phyloP scores from a whole-genome alignment of 176 grass and related monocot genomes.

The Carex parvula region DNA sequence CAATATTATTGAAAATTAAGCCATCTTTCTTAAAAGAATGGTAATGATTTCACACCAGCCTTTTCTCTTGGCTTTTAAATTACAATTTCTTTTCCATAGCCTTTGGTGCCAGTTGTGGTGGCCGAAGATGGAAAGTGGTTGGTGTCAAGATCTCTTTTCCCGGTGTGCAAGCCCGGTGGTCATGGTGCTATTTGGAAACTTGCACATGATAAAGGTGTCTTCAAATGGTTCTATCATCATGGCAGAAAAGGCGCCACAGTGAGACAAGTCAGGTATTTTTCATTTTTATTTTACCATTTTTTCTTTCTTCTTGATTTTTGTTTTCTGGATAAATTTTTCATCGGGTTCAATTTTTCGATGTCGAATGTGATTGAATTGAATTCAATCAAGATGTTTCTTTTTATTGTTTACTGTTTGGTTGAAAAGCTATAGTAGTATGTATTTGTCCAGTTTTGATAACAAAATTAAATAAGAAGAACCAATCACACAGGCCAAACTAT shows the following conservation, averaged over 20 bases:
- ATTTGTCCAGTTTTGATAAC: background rate
- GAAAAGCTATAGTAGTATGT: background rate
- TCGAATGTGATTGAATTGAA: background rate
- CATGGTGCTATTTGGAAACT: slow-evolving; percentile 99
- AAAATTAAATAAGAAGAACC: slow-evolving; percentile 10
- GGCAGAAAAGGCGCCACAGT: slow-evolving; percentile 94
- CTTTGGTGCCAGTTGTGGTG: slow-evolving; percentile 88
- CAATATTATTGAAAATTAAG: background rate
- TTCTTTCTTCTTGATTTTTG: background rate
- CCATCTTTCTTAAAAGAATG: background rate
- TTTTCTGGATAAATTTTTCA: background rate
- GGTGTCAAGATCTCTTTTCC: slow-evolving; percentile 53
- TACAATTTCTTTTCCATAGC: slow-evolving; percentile 43
- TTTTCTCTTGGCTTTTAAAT: slow-evolving; percentile 2
- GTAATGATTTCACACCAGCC: background rate
- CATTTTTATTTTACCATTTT: background rate
- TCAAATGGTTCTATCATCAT: slow-evolving; percentile 64
- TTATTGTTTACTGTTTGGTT: background rate
- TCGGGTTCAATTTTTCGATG: background rate
- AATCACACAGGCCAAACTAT: background rate
- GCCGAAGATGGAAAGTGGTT: slow-evolving; percentile 87
- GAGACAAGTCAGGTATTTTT: slow-evolving; percentile 85
- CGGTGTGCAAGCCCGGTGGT: slow-evolving; percentile 90
- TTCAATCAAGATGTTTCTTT: background rate
- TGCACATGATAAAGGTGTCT: slow-evolving; percentile 75